Conservation (phyloP, 495 filamentous ascomycete species). For the Penicillium crystallinum region DNA sequence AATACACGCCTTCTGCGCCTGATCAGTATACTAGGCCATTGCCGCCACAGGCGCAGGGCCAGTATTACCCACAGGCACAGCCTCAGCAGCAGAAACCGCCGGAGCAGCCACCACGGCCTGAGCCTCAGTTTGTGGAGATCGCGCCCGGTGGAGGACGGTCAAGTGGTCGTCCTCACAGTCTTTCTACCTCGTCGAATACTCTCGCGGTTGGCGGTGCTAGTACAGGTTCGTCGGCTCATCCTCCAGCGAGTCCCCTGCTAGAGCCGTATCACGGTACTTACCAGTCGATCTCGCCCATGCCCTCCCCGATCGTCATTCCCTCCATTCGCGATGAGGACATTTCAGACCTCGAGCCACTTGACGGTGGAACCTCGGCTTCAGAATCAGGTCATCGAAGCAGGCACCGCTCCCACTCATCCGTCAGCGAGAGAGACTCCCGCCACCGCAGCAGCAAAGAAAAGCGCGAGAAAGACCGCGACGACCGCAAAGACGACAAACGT, state of each 20-base stretch:
- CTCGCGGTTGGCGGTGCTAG: slow-evolving; percentile 24
- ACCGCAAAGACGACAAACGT: slow-evolving; percentile 31
- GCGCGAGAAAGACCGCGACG: slow-evolving; percentile 17
- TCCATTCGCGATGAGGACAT: slow-evolving; percentile 43
- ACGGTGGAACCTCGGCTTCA: slow-evolving; percentile 24
- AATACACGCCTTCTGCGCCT: slow-evolving; percentile 19
- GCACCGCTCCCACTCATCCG: slow-evolving; percentile 26
- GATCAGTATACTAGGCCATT: slow-evolving; percentile 18
- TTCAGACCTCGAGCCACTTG: slow-evolving; percentile 45
- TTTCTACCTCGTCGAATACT: slow-evolving; percentile 40
- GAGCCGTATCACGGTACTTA: slow-evolving; percentile 94
- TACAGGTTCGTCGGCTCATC: slow-evolving; percentile 28
- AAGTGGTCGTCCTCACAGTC: slow-evolving; percentile 29
- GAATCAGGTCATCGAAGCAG: slow-evolving; percentile 32
- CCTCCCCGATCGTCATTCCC: slow-evolving; percentile 59
- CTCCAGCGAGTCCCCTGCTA: slow-evolving; percentile 76
- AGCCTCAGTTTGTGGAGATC: slow-evolving; percentile 41
- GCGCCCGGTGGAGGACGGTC: slow-evolving; percentile 34
- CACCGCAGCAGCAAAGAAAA: slow-evolving; percentile 11
- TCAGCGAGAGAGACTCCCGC: slow-evolving; percentile 16
- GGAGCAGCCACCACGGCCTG: slow-evolving; percentile 10
- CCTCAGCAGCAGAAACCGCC: slow-evolving; percentile 10
- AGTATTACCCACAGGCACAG: slow-evolving; percentile 13
- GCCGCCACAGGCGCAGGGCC: slow-evolving; percentile 7
- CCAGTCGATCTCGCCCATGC: slow-evolving; percentile 93